Base-by-base conservation (phyloP, 2,329 filamentous ascomycete species). In the Arthrocladium fulminans region DNA sequence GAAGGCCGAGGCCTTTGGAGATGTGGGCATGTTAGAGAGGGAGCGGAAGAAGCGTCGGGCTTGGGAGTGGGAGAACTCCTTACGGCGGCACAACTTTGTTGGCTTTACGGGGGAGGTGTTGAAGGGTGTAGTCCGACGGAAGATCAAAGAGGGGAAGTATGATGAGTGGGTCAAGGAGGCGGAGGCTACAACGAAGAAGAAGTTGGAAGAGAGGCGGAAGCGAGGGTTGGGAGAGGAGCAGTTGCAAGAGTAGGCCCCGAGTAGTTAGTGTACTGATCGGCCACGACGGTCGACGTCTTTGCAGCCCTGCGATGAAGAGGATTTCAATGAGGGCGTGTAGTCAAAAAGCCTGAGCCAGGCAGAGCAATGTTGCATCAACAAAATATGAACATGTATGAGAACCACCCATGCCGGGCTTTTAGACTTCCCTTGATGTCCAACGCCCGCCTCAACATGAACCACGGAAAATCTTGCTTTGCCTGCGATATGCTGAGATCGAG, bases 21-120 rank as follows among this genome's bases (percentile, higher is more conserved):
- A 98, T 67, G 64, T 70, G 37, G 89, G 95, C 62, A 73, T 81
- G 66, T 67, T 97, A 57, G 80, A 80, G 56, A 74, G 83, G 47
- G 89, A 97, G 74, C 80, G 90, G 70, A 75, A 78, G 62, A 95
- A 94, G 78, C 76, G 92, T 45, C 75, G 75, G 50, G 85, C 83
- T 55, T 98, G 92, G 92, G 77, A 81, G 63, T 96, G 92, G 75
- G 92, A 98, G 75, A 98, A 98, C 67, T 85, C 88, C 9, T 73
- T 98, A 60, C 73, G 92, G 52, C 74, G 86, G 59, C 90, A 95
- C 67, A 98, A 98, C 67, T 98, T 98, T 71, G 86, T 98, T 0
- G 90, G 88, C 0, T 96, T 98, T 61, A 85, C 90, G 2, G 88
- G 87, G 10, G 88, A 96, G 71, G 74, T 96, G 52, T 71, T 95